Evolutionary conservation across 257 asterid genomes (phyloP).

Genomic region (Primulina tabacum): DNA sequence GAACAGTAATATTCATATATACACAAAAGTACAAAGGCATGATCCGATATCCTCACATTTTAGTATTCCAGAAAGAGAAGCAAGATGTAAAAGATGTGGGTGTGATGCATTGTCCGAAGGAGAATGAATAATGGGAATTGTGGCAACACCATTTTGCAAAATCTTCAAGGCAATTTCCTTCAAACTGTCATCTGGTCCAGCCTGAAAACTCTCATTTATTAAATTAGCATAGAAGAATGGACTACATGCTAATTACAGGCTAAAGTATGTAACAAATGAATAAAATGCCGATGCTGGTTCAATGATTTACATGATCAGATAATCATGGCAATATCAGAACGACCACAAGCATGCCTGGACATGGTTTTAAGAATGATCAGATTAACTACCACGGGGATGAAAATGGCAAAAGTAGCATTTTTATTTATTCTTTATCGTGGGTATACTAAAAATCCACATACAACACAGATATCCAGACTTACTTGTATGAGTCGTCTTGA

Average conservation of each 20-base stretch:
- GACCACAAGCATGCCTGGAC: conserved; percentile 4
- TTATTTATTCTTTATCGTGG: neutral
- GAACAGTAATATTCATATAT: neutral
- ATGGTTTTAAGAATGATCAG: neutral
- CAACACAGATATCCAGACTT: conserved; percentile 31
- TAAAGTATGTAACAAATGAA: conserved; percentile 16
- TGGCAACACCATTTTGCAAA: conserved; percentile 67
- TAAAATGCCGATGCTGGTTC: neutral
- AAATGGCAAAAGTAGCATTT: neutral
- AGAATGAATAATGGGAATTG: conserved; percentile 78
- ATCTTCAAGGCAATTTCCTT: conserved; percentile 78
- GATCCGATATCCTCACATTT: conserved; percentile 50
- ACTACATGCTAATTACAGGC: conserved; percentile 13
- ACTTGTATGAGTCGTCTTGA: conserved; percentile 74
- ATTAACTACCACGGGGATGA: conserved; percentile 16
- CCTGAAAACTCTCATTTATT: conserved; percentile 44
- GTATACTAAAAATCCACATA: neutral
- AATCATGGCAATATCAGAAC: conserved; percentile 13
- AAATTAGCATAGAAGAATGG: conserved; percentile 20
- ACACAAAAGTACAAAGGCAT: neutral
- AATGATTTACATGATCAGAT: conserved; percentile 10
- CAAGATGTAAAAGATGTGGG: conserved; percentile 77
- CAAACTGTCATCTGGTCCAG: conserved; percentile 85
- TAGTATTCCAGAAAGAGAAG: conserved; percentile 81
- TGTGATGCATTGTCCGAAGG: conserved; percentile 59